Evolutionary conservation across 257 asterid genomes (phyloP).

Genomic region (Solanum chilense): DNA sequence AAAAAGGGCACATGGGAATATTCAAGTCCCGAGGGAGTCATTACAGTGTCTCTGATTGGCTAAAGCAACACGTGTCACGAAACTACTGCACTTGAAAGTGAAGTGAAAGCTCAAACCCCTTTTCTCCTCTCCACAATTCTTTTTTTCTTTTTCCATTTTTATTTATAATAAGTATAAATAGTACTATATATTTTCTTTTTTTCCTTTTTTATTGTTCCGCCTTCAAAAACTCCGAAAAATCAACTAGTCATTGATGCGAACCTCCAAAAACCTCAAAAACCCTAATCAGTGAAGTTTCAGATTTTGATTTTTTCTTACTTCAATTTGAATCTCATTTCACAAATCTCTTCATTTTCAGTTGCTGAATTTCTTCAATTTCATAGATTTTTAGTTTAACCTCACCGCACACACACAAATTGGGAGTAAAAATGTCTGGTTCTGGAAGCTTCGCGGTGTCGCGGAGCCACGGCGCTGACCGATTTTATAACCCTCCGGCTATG

Average conservation of each 20-base stretch:
- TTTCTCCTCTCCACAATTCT: not conserved
- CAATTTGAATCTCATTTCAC: not conserved
- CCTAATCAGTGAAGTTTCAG: slow-evolving; percentile 20
- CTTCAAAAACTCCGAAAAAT: not conserved
- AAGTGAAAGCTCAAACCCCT: not conserved
- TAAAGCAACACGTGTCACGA: not conserved
- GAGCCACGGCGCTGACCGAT: slow-evolving; percentile 46
- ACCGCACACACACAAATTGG: not conserved
- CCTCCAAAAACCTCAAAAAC: slow-evolving; percentile 28
- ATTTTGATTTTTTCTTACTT: not conserved
- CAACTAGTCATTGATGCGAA: not conserved
- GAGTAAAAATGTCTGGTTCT: slow-evolving; percentile 48
- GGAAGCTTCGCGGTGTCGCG: slow-evolving; percentile 54
- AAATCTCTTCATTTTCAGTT: slow-evolving; percentile 9
- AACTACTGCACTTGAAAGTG: not conserved
- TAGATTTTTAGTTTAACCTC: not conserved
- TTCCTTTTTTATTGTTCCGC: not conserved
- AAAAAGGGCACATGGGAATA: not conserved
- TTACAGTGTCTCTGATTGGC: not conserved
- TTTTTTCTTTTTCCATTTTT: not conserved
- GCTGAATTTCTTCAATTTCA: not conserved
- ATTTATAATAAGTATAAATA: not conserved
- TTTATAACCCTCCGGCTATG: slow-evolving; percentile 43
- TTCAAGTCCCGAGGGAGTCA: not conserved
- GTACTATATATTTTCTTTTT: not conserved